Conservation (phyloP, 441 rosid genomes). For the Lepidium campestre region DNA sequence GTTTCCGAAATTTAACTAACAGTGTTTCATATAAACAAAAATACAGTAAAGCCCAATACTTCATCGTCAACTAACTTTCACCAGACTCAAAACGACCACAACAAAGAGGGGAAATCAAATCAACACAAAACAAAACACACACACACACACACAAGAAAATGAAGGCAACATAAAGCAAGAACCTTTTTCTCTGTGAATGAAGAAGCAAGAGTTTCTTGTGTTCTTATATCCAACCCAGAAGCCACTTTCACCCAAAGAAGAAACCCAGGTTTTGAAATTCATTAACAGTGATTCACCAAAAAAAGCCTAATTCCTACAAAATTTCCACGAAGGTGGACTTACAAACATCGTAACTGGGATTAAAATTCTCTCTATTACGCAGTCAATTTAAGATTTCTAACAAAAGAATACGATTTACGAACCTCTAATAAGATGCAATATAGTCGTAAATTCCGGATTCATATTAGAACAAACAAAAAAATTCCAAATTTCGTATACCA, state of each 20-base stretch:
- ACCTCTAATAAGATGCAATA: neutral
- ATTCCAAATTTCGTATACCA: neutral
- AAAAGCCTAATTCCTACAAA: neutral
- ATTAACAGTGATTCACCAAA: constrained; percentile 1
- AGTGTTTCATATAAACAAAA: neutral
- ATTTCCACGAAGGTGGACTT: neutral
- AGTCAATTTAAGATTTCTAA: constrained; percentile 7
- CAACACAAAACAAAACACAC: neutral
- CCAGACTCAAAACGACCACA: neutral
- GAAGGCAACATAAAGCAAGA: neutral
- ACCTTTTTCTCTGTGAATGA: neutral
- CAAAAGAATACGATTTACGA: neutral
- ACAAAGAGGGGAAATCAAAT: neutral
- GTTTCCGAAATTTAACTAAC: neutral
- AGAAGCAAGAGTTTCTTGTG: neutral
- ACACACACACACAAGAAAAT: neutral
- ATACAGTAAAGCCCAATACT: neutral
- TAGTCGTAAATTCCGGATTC: constrained; percentile 8
- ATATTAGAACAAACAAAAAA: neutral
- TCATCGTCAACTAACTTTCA: neutral
- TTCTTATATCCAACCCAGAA: neutral
- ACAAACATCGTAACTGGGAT: neutral
- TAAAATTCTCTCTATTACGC: neutral
- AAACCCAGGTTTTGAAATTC: neutral
- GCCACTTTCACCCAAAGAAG: neutral